Evolutionary conservation across 768 basidiomycete genomes (phyloP).

Genomic region (Collybia sordida): DNA sequence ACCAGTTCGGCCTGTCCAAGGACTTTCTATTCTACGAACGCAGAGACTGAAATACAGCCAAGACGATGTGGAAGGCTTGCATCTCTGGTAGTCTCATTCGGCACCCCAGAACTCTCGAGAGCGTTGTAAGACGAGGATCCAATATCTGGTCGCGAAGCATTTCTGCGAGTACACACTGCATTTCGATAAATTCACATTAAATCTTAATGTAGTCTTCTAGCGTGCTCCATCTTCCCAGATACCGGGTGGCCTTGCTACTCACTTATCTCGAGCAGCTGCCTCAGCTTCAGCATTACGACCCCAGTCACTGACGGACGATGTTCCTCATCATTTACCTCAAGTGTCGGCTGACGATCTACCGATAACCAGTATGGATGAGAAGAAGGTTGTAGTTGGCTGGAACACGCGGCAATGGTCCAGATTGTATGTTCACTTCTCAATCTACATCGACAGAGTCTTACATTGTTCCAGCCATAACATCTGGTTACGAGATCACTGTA

Average conservation of each 20-base stretch:
- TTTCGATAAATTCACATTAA: not conserved
- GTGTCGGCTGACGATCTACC: constrained; percentile 44
- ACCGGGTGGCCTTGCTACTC: constrained; percentile 7
- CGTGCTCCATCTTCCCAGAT: constrained; percentile 1
- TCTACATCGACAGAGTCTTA: not conserved
- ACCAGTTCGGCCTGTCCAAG: no score
- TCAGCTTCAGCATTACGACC: constrained; percentile 20
- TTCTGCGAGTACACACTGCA: not conserved
- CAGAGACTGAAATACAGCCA: no score
- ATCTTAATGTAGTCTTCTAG: not conserved
- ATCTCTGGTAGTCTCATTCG: not conserved
- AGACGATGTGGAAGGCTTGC: constrained; percentile 5
- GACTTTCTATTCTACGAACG: no score
- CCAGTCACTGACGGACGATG: constrained; percentile 11
- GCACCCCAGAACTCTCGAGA: not conserved
- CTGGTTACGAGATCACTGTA: constrained; percentile 92
- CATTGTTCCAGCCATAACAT: constrained; percentile 69
- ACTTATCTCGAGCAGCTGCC: constrained; percentile 14
- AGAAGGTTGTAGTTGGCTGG: constrained; percentile 72
- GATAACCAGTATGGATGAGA: constrained; percentile 53
- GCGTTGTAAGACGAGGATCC: not conserved
- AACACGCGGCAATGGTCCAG: constrained; percentile 68
- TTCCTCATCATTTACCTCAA: constrained; percentile 18
- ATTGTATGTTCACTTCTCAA: constrained; percentile 54
- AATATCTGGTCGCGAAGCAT: not conserved